Evolutionary conservation across 345 rosid genomes (phyloP).

Genomic region (Aegle marmelos): DNA sequence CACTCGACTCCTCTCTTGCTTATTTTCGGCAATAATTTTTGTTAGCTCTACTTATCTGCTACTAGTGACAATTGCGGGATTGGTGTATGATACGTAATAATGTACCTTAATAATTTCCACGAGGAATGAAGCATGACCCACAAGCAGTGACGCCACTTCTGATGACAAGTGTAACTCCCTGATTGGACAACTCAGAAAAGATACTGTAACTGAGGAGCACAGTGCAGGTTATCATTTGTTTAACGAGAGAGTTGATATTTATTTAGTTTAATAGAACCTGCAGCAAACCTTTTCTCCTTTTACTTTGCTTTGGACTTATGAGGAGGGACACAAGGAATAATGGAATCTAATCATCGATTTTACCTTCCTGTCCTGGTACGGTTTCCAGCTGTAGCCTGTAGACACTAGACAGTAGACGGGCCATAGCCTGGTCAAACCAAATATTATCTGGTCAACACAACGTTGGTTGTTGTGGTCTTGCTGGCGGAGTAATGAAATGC

Average conservation of each 20-base stretch:
- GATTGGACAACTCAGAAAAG: conserved; percentile 19
- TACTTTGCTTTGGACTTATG: conserved; percentile 17
- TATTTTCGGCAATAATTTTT: no score
- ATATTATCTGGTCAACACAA: conserved; percentile 31
- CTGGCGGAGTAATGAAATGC: conserved; percentile 28
- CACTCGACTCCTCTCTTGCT: neutral
- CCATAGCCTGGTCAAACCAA: conserved; percentile 31
- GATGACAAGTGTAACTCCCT: conserved; percentile 8
- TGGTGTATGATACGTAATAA: no score
- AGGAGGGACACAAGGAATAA: conserved; percentile 44
- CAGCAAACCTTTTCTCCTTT: conserved; percentile 20
- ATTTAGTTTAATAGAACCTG: conserved; percentile 20
- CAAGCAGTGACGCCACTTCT: neutral
- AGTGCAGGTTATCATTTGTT: conserved; percentile 4
- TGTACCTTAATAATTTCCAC: no score
- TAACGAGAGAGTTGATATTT: neutral
- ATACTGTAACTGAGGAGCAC: neutral
- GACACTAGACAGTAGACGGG: neutral
- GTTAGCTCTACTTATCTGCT: no score
- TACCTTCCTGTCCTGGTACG: conserved; percentile 44
- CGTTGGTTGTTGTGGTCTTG: conserved; percentile 25
- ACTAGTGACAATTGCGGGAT: no score
- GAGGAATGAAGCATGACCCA: no score
- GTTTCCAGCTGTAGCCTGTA: conserved; percentile 44
- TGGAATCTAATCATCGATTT: conserved; percentile 55